These are phyloP conservation scores for Elaeagnus macrophylla DNA, from an alignment of 306 rosid species.

Conservation along the genomic window DNA sequence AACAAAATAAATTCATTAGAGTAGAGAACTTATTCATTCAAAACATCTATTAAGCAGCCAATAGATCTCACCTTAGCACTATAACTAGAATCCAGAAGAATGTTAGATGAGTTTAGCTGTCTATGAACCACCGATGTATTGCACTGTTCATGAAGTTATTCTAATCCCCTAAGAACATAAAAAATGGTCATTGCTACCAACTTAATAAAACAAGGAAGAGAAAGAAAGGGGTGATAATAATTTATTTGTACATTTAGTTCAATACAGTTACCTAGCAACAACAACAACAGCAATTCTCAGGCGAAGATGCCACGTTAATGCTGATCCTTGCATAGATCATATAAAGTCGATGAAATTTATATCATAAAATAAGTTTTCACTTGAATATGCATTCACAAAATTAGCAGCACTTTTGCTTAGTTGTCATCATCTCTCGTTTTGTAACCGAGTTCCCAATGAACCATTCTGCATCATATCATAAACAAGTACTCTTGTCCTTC, in stretches of 20 bases:
- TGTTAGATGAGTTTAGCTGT: conserved; percentile 60
- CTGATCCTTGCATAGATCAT: conserved; percentile 63
- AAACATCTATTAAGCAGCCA: not conserved
- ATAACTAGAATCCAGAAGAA: conserved; percentile 77
- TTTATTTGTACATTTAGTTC: not conserved
- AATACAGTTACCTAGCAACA: conserved; percentile 54
- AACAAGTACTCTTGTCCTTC: conserved; percentile 66
- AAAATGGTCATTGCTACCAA: no score
- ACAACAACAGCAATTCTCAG: conserved; percentile 74
- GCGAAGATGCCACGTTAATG: conserved; percentile 70
- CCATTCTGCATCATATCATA: conserved; percentile 73
- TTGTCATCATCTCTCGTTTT: conserved; percentile 29
- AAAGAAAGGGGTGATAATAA: not conserved
- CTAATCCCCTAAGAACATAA: conserved; percentile 56
- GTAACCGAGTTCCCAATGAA: conserved; percentile 64
- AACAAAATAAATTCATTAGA: conserved; percentile 23
- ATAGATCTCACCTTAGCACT: conserved; percentile 64
- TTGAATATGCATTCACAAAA: not conserved
- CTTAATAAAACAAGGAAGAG: conserved; percentile 9
- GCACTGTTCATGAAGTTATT: conserved; percentile 80
- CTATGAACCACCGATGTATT: conserved; percentile 78
- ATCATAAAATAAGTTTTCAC: conserved; percentile 2
- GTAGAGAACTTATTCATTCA: not conserved
- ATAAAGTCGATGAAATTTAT: conserved; percentile 10
- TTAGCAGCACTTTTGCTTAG: not conserved